These are phyloP conservation scores for Avena insularis DNA, from an alignment of 176 grass and related monocot species.

Conservation along the genomic window DNA sequence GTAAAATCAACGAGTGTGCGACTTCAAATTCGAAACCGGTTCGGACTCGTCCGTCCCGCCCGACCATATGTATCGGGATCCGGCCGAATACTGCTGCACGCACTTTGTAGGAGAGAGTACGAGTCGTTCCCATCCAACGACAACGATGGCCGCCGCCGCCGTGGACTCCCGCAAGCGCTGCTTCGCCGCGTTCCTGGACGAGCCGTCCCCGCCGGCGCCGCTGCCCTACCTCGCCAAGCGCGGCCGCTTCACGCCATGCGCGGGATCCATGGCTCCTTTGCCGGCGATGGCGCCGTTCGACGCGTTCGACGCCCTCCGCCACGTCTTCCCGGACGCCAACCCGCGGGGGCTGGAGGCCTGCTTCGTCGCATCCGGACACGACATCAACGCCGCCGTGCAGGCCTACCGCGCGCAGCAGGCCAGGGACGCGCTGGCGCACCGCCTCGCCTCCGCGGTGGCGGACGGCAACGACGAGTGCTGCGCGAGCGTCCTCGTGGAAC, in stretches of 20 bases:
- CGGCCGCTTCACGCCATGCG: constrained; percentile 6
- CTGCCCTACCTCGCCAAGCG: neutral
- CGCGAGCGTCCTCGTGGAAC: constrained; percentile 26
- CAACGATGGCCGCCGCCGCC: neutral
- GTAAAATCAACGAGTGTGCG: neutral
- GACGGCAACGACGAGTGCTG: neutral
- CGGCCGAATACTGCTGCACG: neutral
- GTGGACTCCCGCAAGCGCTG: neutral
- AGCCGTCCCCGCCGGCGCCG: neutral
- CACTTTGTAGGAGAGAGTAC: neutral
- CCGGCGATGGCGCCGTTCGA: neutral
- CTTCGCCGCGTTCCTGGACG: neutral
- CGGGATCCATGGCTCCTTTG: neutral
- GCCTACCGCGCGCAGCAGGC: neutral
- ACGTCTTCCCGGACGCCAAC: constrained; percentile 6
- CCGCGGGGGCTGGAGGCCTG: constrained; percentile 6
- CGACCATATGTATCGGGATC: neutral
- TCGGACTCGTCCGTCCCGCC: neutral
- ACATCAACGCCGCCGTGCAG: constrained; percentile 20
- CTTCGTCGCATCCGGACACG: neutral
- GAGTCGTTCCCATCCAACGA: neutral
- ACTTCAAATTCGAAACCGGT: neutral
- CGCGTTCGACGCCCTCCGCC: constrained; percentile 12
- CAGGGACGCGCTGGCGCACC: neutral
- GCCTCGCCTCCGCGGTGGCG: neutral